Conservation (phyloP, 352 stramenopile species). For the Phytophthora citricola region DNA sequence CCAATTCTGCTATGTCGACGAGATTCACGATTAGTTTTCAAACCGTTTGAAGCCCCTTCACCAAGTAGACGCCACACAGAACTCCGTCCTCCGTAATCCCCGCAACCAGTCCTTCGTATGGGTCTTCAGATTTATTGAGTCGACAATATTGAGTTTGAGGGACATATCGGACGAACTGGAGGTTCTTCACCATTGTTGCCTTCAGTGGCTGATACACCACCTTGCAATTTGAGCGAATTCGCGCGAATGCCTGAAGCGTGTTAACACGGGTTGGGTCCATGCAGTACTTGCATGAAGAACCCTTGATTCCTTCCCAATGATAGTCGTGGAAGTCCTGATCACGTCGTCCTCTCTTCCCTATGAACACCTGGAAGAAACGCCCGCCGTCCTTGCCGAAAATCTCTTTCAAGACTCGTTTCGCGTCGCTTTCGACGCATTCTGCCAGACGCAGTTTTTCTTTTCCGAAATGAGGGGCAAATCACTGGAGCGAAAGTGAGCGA, state of each 20-base stretch:
- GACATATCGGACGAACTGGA: constrained; percentile 16
- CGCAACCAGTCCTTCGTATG: background rate
- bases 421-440: background rate
- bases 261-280: background rate
- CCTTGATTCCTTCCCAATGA: too few relatives aligned
- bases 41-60: too few relatives aligned
- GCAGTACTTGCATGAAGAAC: too few relatives aligned
- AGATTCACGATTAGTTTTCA: too few relatives aligned
- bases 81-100: background rate
- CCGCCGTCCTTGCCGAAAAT: background rate
- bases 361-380: background rate
- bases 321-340: too few relatives aligned
- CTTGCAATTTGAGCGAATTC: constrained; percentile 1
- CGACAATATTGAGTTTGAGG: background rate
- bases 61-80: background rate
- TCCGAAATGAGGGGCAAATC: constrained; percentile 1
- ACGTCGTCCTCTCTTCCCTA: background rate
- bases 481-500: background rate
- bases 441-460: background rate
- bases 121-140: too few relatives aligned
- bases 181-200: constrained; percentile 13
- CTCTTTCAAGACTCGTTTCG: background rate
- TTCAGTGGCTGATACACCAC: constrained; percentile 17
- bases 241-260: background rate
- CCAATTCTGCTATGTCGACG: too few relatives aligned